Percentiles rank a stretch among this genome's conserved stretches.
Conservation (phyloP, 140 eudicot species). For the Senecio squalidus region DNA sequence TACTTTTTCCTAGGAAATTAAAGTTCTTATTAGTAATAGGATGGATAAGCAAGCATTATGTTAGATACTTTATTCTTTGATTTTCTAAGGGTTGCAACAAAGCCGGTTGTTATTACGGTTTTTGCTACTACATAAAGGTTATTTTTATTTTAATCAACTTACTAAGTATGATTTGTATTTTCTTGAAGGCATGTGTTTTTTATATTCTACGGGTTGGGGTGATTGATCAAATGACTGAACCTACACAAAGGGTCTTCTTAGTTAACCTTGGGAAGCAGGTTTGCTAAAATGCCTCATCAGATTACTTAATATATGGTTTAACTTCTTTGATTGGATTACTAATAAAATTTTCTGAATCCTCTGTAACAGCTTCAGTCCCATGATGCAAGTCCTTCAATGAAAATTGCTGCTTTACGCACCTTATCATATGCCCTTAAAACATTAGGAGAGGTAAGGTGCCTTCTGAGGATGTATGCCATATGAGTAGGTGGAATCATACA, state of each 20-base stretch:
- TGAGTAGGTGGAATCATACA: too few relatives aligned
- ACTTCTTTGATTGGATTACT: not conserved
- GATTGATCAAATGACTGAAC: slow-evolving; percentile 96
- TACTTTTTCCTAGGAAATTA: not conserved
- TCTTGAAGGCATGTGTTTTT: slow-evolving; percentile 86
- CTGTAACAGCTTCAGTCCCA: slow-evolving; percentile 74
- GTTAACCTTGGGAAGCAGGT: slow-evolving; percentile 89
- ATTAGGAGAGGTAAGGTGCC: slow-evolving; percentile 80
- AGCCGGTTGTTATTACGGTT: not conserved
- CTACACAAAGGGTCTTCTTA: slow-evolving; percentile 86
- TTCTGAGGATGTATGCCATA: slow-evolving; percentile 3
- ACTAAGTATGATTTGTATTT: slow-evolving; percentile 28
- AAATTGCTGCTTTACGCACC: slow-evolving; percentile 84
- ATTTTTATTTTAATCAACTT: slow-evolving; percentile 9
- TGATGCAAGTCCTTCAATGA: slow-evolving; percentile 73
- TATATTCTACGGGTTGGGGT: slow-evolving; percentile 93
- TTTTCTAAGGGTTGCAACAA: slow-evolving; percentile 1
- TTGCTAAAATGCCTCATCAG: slow-evolving; percentile 15
- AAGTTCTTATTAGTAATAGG: slow-evolving; percentile 5
- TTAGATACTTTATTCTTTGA: slow-evolving; percentile 4
- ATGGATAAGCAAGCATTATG: slow-evolving; percentile 8
- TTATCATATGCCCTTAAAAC: slow-evolving; percentile 76
- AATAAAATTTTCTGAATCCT: slow-evolving; percentile 5
- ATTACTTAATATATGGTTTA: slow-evolving; percentile 6
- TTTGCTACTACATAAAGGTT: slow-evolving; percentile 1